Conservation (phyloP, 148 eudicot species). For the Spergularia marina region DNA sequence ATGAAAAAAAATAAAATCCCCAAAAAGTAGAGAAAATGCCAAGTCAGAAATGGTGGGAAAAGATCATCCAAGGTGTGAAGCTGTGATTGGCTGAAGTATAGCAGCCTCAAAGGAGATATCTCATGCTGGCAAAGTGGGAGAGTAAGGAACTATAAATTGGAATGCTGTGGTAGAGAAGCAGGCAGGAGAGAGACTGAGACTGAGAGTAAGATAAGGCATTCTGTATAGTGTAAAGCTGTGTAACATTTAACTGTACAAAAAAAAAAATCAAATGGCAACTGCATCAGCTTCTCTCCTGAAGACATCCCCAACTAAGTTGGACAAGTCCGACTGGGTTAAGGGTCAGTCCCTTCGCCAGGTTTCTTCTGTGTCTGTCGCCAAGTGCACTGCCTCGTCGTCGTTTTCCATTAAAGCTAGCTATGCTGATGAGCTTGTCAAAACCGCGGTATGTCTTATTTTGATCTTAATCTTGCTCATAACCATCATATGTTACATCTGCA, state of each 20-base stretch:
- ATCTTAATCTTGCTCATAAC: neutral
- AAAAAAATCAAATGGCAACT: conserved; percentile 60
- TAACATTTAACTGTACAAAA: neutral
- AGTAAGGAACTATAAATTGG: conserved; percentile 12
- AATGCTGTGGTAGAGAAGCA: conserved; percentile 11
- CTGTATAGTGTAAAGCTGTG: no score
- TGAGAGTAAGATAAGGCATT: conserved; percentile 13
- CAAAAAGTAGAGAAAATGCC: neutral
- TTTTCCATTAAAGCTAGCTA: conserved; percentile 56
- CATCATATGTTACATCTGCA: no score
- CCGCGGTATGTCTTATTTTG: conserved; percentile 52
- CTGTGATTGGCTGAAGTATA: conserved; percentile 31
- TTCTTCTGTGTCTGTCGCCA: conserved; percentile 37
- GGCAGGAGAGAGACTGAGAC: conserved; percentile 11
- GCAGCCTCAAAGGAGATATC: conserved; percentile 39
- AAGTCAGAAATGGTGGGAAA: conserved; percentile 19
- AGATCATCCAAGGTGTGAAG: conserved; percentile 39
- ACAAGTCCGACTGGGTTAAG: conserved; percentile 71
- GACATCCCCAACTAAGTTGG: conserved; percentile 46
- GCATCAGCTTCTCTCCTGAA: conserved; percentile 63
- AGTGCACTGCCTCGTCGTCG: conserved; percentile 37
- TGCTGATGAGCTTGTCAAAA: conserved; percentile 85
- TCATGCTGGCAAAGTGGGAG: neutral
- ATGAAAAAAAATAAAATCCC: neutral
- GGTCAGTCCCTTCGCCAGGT: conserved; percentile 61